Evolutionary conservation across 1,284 basidiomycete genomes (phyloP), one percentile per base, ranked within the genome.

Genomic region (Sanghuangporus weigelae): DNA sequence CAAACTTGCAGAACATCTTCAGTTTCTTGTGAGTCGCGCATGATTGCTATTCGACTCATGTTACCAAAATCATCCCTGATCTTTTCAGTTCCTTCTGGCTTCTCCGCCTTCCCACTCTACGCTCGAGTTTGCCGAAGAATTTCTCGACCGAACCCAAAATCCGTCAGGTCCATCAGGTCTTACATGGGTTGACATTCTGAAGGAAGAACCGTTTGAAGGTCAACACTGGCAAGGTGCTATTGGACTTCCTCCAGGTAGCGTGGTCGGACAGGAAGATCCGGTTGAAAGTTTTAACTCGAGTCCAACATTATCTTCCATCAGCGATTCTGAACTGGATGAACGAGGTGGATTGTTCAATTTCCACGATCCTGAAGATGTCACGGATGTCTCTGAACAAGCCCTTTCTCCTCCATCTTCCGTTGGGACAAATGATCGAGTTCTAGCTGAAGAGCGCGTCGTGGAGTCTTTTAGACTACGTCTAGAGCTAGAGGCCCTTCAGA

Each of bases 151-250:
- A 0, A 71, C 79, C 7, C 73, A 71, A 31, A 79, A 84, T 66
- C 84, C 85, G 35, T 66, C 73, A 35, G 69, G 75, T 1, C 73
- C 79, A 11, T 71, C 76, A 7, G 69, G 75, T 3, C 72, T 89
- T 8, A 89, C 85, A 11, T 92, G 89, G 91, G 78, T 81, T 63
- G 81, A 84, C n/a, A 91, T 93, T 60, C 78, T 92, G 14, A 81
- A 81, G 1, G 89, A 90, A 68, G 90, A 92, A 60, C 88, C 89
- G 2, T 89, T 89, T 67, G 85, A 90, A 72, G 89, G 88, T 7
- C 84, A 91, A 64, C 89, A 91, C 67, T 90, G 89, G 89, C 79
- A 89, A 71, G 87, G 88, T 2, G 81, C 81, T 21, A 83, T 77
- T 65, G 81, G 77, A 21, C 67, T 82, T 35, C 77, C 76, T 39